Base-by-base conservation (phyloP, 2,329 filamentous ascomycete genomes). In the Hymenoscyphus salicellus region DNA sequence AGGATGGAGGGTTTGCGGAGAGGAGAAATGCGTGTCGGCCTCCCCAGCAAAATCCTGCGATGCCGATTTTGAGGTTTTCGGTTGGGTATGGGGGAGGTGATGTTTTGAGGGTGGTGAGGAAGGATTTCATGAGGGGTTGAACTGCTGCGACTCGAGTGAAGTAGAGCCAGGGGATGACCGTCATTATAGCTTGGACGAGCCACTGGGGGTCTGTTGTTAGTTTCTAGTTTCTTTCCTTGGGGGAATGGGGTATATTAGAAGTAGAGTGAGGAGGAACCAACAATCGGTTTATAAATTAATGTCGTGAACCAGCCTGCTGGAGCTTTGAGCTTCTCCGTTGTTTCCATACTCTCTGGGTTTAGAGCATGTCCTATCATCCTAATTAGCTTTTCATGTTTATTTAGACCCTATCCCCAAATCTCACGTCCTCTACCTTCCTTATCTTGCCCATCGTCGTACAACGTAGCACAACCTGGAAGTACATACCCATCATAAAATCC, bases 1-100 rank as follows among this genome's bases (percentile, higher is more conserved):
- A 68, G 28, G 68, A 69, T 1, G 72, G 70, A 5, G 75, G 70
- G 65, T 79, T 77, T 17, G 79, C 78, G 11, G 79, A 77, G 3
- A 88, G 79, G n/a, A 79, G 72, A 8, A 85, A 72, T 2, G 79
- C 75, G 68, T 86, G 81, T 66, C 83, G 83, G 28, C 84, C 86
- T 28, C 86, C 86, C 86, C 86, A 89, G 77, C 85, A 88, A 76
- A 86, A 88, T 0, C 86, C 87, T 0, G 83, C 83, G 0, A 79
- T 82, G 26, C 81, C 84, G 56, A 88, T 75, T 63, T 79, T 79
- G 6, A 78, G 71, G 16, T 71, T 64, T 20, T 72, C 64, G n/a
- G 73, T 71, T 62, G 61, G 60, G 63, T 69, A 72, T 16, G 72
- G 71, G 8, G 72, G 65, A 8, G 68, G 63, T 10, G 63, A 70